Base-by-base conservation (phyloP, 2,329 filamentous ascomycete species). In the Trichoderma brevicompactum region DNA sequence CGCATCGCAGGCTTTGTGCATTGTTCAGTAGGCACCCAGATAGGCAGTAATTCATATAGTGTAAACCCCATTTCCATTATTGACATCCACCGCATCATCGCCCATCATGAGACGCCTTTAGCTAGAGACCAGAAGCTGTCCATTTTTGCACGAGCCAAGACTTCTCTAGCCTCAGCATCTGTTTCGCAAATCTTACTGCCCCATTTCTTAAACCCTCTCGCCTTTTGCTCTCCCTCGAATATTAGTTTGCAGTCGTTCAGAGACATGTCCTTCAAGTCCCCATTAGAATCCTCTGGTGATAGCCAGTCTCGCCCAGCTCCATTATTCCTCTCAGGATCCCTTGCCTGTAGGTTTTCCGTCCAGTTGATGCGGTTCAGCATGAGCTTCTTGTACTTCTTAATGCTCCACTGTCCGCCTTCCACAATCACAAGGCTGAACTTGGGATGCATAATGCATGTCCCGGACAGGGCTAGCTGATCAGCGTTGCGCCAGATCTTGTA, bases 281-380 rank as follows among this genome's bases (percentile, higher is more conserved):
- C 92, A 9, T 88, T 83, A 66, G 93, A 91, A 72, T 94, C 89
- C 72, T 95, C 87, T 1, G 92, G 88, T 67, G 89, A 86, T 54
- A 97, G 82, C 92, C 93, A 97, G 50, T 89, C 82, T 17, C 88
- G 87, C 53, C 88, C 82, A 1, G 85, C 84, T 66, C 85, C 86
- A 65, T 84, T 82, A 65, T 88, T 89, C 43, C 83, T 84, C 66
- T 88, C 83, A 56, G 83, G 83, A 48, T 87, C 80, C 44, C 83
- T 83, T 0, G 93, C 89, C 2, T 88, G 88, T 0, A 87, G 85
- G 71, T 96, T 97, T 75, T 98, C 94, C 2, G 90, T 91, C 95
- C 96, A 99, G 76, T 96, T 90, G 73, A 98, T 93, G 54, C 95
- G 92, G 71, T 94, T 89, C 49, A 96, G 82, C 92, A 99, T 94